These are phyloP conservation scores for Ceriops decandra DNA, from an alignment of 345 rosid genomes.

Conservation along the genomic window DNA sequence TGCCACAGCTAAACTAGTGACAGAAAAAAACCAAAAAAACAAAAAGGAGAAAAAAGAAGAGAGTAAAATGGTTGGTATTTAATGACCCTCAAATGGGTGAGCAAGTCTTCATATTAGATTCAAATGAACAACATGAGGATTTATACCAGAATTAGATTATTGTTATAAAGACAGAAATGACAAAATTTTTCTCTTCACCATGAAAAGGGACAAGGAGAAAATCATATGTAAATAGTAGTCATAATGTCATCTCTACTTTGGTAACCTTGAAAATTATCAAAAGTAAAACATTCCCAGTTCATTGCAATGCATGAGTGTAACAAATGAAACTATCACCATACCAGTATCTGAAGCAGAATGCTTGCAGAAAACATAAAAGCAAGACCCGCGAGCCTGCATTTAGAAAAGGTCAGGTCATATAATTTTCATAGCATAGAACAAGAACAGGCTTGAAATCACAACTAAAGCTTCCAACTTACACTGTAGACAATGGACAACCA, in stretches of 20 bases:
- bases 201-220: background rate
- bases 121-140: too few relatives aligned
- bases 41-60: background rate
- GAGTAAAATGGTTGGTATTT: background rate
- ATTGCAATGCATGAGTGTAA: background rate
- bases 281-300: too few relatives aligned
- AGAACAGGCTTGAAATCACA: background rate
- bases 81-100: background rate
- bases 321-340: slow-evolving; percentile 17
- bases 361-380: slow-evolving; percentile 96
- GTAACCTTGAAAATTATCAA: too few relatives aligned
- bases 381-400: slow-evolving; percentile 82
- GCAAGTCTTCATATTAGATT: background rate
- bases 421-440: background rate
- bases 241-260: too few relatives aligned
- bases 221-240: background rate
- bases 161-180: background rate
- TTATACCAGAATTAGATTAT: too few relatives aligned
- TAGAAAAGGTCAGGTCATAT: background rate
- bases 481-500: slow-evolving; percentile 32
- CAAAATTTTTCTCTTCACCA: background rate
- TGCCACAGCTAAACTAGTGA: too few relatives aligned
- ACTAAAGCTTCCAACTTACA: slow-evolving; percentile 49
- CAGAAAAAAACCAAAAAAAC: too few relatives aligned
- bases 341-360: slow-evolving; percentile 87